These are phyloP conservation scores for Neopestalotiopsis sp. DNA, from an alignment of 2,329 filamentous ascomycete species.

Conservation along the genomic window DNA sequence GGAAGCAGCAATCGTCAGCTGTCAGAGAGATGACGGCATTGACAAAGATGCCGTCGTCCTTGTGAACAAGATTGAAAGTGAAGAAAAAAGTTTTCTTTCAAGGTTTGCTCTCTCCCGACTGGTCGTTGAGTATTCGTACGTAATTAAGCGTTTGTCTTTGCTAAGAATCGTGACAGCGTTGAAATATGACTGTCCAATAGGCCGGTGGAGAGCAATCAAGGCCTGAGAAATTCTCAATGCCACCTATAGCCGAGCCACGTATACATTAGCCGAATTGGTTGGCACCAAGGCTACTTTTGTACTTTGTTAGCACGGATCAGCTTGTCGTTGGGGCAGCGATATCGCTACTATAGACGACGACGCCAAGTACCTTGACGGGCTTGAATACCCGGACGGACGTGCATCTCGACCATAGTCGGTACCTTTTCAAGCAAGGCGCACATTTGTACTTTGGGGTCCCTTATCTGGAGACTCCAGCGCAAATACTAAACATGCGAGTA, in stretches of 20 bases:
- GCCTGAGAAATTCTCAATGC: constrained; percentile 5
- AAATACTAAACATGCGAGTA: background rate
- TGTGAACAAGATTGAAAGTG: background rate
- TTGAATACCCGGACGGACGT: background rate
- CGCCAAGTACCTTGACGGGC: constrained; percentile 1
- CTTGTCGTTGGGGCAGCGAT: background rate
- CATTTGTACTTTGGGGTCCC: background rate
- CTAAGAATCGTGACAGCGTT: constrained; percentile 5
- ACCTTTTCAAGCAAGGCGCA: background rate
- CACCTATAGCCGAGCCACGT: constrained; percentile 6
- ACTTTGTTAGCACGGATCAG: background rate
- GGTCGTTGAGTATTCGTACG: constrained; percentile 2
- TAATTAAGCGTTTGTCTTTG: constrained; percentile 12
- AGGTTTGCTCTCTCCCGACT: background rate
- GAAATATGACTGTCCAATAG: constrained; percentile 10
- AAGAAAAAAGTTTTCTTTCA: background rate
- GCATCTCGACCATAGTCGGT: background rate
- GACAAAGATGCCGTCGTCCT: background rate
- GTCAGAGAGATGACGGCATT: background rate
- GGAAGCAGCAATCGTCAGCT: background rate
- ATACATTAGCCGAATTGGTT: background rate
- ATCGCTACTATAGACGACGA: background rate
- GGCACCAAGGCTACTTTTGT: background rate
- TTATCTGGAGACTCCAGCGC: background rate
- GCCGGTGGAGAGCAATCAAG: background rate